These are phyloP conservation scores for Mycena alexandri DNA, from an alignment of 768 basidiomycete genomes.

Conservation along the genomic window DNA sequence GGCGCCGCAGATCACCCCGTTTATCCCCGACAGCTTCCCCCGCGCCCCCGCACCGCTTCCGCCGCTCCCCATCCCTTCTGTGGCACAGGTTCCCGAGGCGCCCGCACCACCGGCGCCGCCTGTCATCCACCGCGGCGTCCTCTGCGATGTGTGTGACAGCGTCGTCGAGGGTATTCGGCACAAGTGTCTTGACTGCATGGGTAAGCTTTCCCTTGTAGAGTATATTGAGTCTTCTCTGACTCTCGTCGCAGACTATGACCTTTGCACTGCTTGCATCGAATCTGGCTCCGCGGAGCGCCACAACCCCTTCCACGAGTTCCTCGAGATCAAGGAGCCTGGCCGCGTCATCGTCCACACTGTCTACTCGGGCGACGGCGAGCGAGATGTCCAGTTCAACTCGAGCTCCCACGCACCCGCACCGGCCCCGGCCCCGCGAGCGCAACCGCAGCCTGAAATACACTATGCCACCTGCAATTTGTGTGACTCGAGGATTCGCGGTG, in stretches of 20 bases:
- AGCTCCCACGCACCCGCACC: conserved; percentile 28
- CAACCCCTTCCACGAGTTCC: conserved; percentile 77
- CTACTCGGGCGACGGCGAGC: conserved; percentile 55
- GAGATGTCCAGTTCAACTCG: conserved; percentile 31
- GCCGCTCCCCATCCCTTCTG: conserved; percentile 41
- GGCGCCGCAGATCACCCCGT: conserved; percentile 24
- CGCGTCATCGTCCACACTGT: conserved; percentile 75
- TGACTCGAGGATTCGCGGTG: conserved; percentile 75
- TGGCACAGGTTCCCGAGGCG: conserved; percentile 28
- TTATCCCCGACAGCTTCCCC: conserved; percentile 25
- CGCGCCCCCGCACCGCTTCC: conserved; percentile 21
- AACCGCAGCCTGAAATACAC: conserved; percentile 58
- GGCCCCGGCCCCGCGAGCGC: conserved; percentile 29
- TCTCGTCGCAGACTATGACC: conserved; percentile 70
- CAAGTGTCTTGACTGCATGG: conserved; percentile 84
- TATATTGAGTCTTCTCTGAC: conserved; percentile 9
- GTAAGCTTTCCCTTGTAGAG: conserved; percentile 51
- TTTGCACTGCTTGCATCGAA: conserved; percentile 71
- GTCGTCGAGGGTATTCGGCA: conserved; percentile 76
- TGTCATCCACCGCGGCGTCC: conserved; percentile 67
- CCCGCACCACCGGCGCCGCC: conserved; percentile 44
- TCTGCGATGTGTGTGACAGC: conserved; percentile 74
- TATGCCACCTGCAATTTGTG: conserved; percentile 83
- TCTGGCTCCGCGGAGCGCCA: conserved; percentile 65
- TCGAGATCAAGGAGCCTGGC: conserved; percentile 75